A percentile compares a stretch with the other conserved stretches of the same genome.
phyloP scores from a whole-genome alignment of 352 stramenopile genomes.

The Phytophthora melonis region DNA sequence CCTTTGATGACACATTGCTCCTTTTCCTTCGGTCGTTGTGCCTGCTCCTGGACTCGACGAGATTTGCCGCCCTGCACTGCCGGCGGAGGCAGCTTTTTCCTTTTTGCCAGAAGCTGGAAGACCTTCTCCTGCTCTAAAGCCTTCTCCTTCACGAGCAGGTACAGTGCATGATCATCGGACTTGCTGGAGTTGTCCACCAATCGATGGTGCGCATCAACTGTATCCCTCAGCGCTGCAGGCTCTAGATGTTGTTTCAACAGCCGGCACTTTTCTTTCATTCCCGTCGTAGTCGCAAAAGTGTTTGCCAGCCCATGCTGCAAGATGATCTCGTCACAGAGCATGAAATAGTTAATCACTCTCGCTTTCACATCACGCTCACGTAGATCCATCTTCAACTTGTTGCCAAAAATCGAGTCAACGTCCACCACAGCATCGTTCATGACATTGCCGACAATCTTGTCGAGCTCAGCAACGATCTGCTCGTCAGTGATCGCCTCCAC shows the following conservation, averaged over 20 bases:
- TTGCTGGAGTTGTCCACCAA: slow-evolving; percentile 5
- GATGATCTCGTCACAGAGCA: too few species aligned
- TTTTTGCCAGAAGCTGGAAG: slow-evolving; percentile 1
- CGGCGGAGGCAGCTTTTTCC: background rate
- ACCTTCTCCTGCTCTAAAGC: slow-evolving; percentile 30
- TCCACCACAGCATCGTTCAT: slow-evolving; percentile 26
- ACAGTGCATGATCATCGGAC: slow-evolving; percentile 10
- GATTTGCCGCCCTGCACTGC: background rate
- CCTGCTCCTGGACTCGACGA: background rate
- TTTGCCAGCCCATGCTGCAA: slow-evolving; percentile 16
- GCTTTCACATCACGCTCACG: slow-evolving; percentile 34
- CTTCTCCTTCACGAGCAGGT: slow-evolving; percentile 26
- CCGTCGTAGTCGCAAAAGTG: slow-evolving; percentile 20
- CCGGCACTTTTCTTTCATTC: slow-evolving; percentile 17
- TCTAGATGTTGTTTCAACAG: slow-evolving; percentile 14
- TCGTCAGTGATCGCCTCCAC: slow-evolving; percentile 29
- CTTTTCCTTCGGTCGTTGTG: background rate
- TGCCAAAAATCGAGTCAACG: slow-evolving; percentile 7
- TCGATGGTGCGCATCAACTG: slow-evolving; percentile 15
- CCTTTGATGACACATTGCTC: background rate
- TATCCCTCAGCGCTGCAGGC: slow-evolving; percentile 8
- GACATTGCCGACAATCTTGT: slow-evolving; percentile 18
- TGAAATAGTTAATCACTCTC: slow-evolving; percentile 30
- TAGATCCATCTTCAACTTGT: slow-evolving; percentile 34
- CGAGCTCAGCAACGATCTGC: slow-evolving; percentile 7